Evolutionary conservation across 306 rosid genomes (phyloP).

Genomic region (Quercus glauca): DNA sequence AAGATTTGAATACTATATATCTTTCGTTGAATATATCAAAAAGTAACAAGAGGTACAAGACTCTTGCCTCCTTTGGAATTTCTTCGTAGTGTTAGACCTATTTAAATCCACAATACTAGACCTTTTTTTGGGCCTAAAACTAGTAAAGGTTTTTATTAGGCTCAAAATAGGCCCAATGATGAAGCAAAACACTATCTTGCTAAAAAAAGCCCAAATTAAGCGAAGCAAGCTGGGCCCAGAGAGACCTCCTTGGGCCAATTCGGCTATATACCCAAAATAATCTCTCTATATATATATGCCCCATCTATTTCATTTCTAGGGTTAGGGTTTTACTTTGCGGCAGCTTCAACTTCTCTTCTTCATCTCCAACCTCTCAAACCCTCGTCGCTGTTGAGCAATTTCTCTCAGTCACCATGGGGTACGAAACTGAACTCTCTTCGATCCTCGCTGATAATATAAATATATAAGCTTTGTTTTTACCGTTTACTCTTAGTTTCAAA

Average conservation of each 20-base stretch:
- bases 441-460: neutral
- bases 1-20: too few species aligned
- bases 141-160: too few species aligned
- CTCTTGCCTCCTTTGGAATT: too few species aligned
- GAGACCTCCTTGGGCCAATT: neutral
- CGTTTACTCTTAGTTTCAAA: neutral
- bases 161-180: neutral
- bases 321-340: constrained; percentile 43
- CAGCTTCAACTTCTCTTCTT: constrained; percentile 10
- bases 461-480: neutral
- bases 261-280: neutral
- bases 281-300: neutral
- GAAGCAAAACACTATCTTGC: neutral
- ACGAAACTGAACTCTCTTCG: neutral
- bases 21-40: too few species aligned
- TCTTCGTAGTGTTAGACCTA: too few species aligned
- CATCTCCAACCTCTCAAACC: neutral
- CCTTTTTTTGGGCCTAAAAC: too few species aligned
- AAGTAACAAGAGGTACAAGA: too few species aligned
- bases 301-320: neutral
- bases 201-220: neutral
- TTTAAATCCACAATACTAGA: too few species aligned
- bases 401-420: constrained; percentile 49
- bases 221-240: neutral
- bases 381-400: constrained; percentile 11